Evolutionary conservation across 177 flowering plant genomes (phyloP), one percentile per base, ranked within the genome.

Genomic region (Telopea speciosissima): DNA sequence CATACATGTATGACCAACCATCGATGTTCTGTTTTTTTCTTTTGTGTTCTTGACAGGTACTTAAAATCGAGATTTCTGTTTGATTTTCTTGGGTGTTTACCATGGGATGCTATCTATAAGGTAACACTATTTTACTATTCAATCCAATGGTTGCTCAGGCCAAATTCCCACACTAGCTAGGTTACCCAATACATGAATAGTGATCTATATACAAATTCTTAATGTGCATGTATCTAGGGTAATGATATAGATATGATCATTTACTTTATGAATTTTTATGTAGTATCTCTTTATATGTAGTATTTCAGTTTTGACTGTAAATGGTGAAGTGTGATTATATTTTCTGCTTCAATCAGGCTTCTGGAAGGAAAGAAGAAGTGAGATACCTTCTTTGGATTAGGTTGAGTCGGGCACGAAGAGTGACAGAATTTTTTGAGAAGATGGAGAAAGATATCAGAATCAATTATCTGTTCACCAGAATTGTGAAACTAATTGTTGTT

Each of bases 311-410:
- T 49, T 12, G 17, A 5, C 14, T 49, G 17, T 11, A 49, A 11
- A 49, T 49, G 9, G 0, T 49, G 19, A 49, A 11, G 9, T 49
- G 3, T 49, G 54, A 49, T 3, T 49, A 49, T 49, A 49, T 49
- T 49, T 49, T 12, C 54, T 49, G 19, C 14, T 49, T 12, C 75
- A 44, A 66, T 65, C 87, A 88, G 92, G 83, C 73, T 23, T 71
- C 74, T 67, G 86, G 91, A 23, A 81, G 79, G 70, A 84, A 83
- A 72, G 93, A 90, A 73, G 74, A 56, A 19, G 82, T 87, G 19
- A 81, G 96, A 68, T 90, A 86, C 75, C 79, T 90, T n/a, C 69
- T 90, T 22, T 89, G 92, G 93, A 85, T 86, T 49, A 81, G 96
- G 74, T 76, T 90, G 62, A 80, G 75, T 68, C 85, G 96, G 63